Evolutionary conservation across 2,329 filamentous ascomycete genomes (phyloP), one percentile per base, ranked within the genome.

Genomic region (Neophaeococcomyces aloes): DNA sequence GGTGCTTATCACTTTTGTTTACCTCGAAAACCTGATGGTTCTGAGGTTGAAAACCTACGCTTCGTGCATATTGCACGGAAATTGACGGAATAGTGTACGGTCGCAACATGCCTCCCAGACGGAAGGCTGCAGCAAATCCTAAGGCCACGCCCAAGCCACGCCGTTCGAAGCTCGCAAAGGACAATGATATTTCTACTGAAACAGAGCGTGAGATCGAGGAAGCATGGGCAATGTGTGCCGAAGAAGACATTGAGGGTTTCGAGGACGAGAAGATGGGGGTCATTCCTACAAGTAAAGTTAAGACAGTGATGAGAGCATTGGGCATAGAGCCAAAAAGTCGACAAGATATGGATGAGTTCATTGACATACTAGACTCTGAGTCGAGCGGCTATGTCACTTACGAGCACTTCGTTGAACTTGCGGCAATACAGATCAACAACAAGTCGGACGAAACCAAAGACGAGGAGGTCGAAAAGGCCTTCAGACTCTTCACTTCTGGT

Each of bases 161-260:
- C 50, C 79, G 78, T 57, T 94, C 88, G 47, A 93, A 87, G 63
- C 84, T 95, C 56, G 89, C 89, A 23, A 89, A 88, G 66, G 86
- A 94, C 59, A 80, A 95, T 72, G 81, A 87, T 62, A 78, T 96
- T 58, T 81, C 78, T 11, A 82, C 80, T 31, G 78, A 82, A 51
- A 83, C 95, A 65, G 89, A 96, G 66, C 74, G 76, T 54, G 87
- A 95, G 66, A 94, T 98, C 59, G 80, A 78, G 57, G 88, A 95
- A 63, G 88, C 88, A 11, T 96, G 91, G 63, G 72, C 76, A 17
- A 74, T 96, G 6, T 98, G 96, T 61, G 69, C 79, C 1, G 52
- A 58, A 1, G 47, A 57, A 17, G 55, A 63, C 40, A 47, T 50
- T 4, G 74, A 82, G 53, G 77, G 80, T 29, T 77, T 77, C 62